Conservation (phyloP, 140 eudicot genomes). For the Erigeron philadelphicus region DNA sequence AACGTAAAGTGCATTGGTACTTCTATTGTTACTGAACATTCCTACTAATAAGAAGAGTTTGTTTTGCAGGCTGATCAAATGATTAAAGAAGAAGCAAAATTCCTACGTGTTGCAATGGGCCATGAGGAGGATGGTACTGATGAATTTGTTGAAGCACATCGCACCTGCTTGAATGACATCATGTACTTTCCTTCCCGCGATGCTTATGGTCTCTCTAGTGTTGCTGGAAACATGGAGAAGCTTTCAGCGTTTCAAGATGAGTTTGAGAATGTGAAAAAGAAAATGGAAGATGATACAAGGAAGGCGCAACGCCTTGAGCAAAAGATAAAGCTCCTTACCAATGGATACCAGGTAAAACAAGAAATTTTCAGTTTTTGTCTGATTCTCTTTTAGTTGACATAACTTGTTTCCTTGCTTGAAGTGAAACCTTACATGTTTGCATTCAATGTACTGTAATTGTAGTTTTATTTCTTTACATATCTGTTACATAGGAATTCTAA, state of each 20-base stretch:
- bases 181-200: slow-evolving; percentile 83
- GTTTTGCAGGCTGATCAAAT: slow-evolving; percentile 63
- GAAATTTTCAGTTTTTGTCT: not conserved
- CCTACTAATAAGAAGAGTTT: not conserved
- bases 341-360: slow-evolving; percentile 69
- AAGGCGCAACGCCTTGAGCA: slow-evolving; percentile 84
- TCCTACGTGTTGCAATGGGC: slow-evolving; percentile 76
- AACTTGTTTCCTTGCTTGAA: not conserved
- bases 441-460: not conserved
- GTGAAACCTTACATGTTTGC: not conserved
- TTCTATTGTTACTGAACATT: not conserved
- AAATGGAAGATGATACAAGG: slow-evolving; percentile 90
- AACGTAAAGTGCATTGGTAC: no score
- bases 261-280: slow-evolving; percentile 83
- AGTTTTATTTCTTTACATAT: not conserved
- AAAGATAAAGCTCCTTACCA: slow-evolving; percentile 75
- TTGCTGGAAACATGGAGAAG: slow-evolving; percentile 83
- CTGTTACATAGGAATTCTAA: not conserved
- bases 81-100: slow-evolving; percentile 60
- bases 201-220: slow-evolving; percentile 88
- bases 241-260: slow-evolving; percentile 78
- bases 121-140: slow-evolving; percentile 73
- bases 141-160: slow-evolving; percentile 85
- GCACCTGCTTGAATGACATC: slow-evolving; percentile 66
- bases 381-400: not conserved